Evolutionary conservation across 2,329 filamentous ascomycete species (phyloP).

Genomic region (Colletotrichum truncatum): DNA sequence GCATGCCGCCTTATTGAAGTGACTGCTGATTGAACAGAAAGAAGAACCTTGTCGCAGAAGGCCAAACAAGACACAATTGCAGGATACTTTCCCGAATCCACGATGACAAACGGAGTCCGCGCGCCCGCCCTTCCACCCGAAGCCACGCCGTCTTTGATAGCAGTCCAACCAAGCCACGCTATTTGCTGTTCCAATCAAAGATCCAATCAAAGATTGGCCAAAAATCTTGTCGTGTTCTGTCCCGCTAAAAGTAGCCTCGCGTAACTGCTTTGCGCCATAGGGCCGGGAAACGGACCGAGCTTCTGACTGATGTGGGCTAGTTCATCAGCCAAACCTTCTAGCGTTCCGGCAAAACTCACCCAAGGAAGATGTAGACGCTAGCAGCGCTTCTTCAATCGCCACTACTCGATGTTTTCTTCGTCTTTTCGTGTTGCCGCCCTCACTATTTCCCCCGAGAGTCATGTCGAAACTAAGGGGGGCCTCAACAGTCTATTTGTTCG

Average conservation of each 20-base stretch:
- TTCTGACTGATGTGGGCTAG: constrained; percentile 1
- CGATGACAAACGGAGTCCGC: neutral
- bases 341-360: constrained; percentile 2
- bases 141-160: constrained; percentile 18
- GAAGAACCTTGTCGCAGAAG: no score
- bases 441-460: neutral
- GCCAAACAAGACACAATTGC: no score
- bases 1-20: no score
- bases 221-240: constrained; percentile 10
- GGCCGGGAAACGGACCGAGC: constrained; percentile 21
- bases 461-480: neutral
- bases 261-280: neutral
- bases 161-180: constrained; percentile 4
- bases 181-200: neutral
- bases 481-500: neutral
- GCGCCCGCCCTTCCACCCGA: constrained; percentile 19
- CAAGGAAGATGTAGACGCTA: neutral
- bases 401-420: neutral
- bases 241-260: constrained; percentile 3
- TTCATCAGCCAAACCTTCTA: constrained; percentile 5
- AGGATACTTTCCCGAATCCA: constrained; percentile 9
- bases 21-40: no score
- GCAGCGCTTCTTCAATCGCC: neutral
- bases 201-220: constrained; percentile 18
- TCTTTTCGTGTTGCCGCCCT: neutral